Evolutionary conservation across 495 filamentous ascomycete species (phyloP).

Genomic region (Parathielavia hyrcaniae): DNA sequence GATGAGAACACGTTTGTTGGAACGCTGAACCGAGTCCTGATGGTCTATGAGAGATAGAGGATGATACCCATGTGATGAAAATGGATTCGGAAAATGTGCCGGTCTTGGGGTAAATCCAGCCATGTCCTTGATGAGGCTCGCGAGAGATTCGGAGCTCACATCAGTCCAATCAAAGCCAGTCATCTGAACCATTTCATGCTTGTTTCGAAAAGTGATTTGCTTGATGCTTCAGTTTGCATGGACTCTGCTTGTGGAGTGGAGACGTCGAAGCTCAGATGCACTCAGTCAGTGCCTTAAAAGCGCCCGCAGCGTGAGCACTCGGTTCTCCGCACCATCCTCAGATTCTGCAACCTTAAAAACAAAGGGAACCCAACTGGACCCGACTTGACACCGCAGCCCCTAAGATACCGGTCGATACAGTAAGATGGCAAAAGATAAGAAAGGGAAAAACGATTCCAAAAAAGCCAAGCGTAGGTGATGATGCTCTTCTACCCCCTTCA

Average conservation of each 20-base stretch:
- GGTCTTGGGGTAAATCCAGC: neutral
- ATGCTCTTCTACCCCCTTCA: no score
- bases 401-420: neutral
- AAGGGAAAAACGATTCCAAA: slow-evolving; percentile 52
- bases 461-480: slow-evolving; percentile 42
- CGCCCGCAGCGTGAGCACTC: neutral
- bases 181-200: no score
- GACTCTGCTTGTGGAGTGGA: neutral
- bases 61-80: neutral
- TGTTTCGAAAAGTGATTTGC: neutral
- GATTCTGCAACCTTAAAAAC: slow-evolving; percentile 10
- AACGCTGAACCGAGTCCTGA: neutral
- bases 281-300: neutral
- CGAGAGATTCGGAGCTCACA: no score
- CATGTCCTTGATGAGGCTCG: neutral
- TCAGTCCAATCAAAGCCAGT: no score
- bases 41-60: neutral
- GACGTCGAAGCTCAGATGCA: neutral
- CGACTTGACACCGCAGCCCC: neutral
- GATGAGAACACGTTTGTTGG: neutral
- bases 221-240: neutral
- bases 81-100: neutral
- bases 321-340: slow-evolving; percentile 15
- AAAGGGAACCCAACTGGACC: neutral
- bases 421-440: slow-evolving; percentile 55